Conservation (phyloP, 257 asterid genomes). For the Ilex aquifolium region DNA sequence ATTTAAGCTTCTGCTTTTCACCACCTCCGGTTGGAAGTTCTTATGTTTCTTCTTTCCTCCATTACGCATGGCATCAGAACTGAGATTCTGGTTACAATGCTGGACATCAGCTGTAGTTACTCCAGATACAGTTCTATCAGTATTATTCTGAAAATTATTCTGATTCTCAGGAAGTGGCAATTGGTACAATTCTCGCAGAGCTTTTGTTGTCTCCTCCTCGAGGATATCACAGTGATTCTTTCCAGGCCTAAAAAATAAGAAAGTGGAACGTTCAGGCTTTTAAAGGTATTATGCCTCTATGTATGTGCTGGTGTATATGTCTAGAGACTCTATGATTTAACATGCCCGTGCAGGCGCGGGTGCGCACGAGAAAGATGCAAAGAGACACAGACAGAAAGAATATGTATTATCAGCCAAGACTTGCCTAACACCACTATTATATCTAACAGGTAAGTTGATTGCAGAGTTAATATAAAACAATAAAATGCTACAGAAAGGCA, state of each 20-base stretch:
- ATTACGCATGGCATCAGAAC: conserved; percentile 21
- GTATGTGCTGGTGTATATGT: too few relatives aligned
- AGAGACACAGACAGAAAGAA: too few relatives aligned
- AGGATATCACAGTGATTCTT: conserved; percentile 67
- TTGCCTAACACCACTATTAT: too few relatives aligned
- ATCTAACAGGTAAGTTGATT: too few relatives aligned
- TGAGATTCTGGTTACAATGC: conserved; percentile 21
- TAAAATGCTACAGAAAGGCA: conserved; percentile 19
- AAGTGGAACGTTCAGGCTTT: conserved; percentile 1
- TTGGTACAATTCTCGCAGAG: conserved; percentile 40
- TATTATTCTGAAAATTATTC: conserved; percentile 28
- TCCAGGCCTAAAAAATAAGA: conserved; percentile 65
- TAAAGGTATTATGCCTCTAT: too few relatives aligned
- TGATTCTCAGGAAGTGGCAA: conserved; percentile 46
- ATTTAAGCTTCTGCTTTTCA: conserved; percentile 38
- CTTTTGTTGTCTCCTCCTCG: conserved; percentile 69
- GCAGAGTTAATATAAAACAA: too few relatives aligned
- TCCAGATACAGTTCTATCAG: conserved; percentile 39
- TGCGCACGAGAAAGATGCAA: too few relatives aligned
- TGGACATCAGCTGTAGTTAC: conserved; percentile 30
- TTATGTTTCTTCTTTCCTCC: conserved; percentile 46
- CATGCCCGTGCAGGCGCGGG: neutral
- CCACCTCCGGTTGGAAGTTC: conserved; percentile 28
- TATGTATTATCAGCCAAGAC: too few relatives aligned
- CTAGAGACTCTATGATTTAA: neutral